A percentile compares a stretch with the other conserved stretches of the same genome.
These are phyloP conservation scores for Coccomyxa subellipsoidea DNA, from an alignment of 163 green algal species.

Conservation along the genomic window DNA sequence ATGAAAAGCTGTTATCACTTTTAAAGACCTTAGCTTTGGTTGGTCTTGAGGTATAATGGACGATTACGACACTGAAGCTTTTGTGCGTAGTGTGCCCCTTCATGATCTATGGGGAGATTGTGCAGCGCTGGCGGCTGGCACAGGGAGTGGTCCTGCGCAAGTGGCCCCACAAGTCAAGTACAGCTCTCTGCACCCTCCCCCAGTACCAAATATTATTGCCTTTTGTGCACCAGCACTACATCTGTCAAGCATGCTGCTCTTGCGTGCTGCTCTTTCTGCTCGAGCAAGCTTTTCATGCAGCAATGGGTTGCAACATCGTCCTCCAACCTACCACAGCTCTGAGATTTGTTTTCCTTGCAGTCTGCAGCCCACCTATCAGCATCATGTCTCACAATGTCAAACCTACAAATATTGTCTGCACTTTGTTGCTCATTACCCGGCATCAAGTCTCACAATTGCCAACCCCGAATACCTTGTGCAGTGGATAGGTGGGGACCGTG, in stretches of 20 bases:
- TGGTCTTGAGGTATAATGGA: not conserved
- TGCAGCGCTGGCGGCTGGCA: constrained; percentile 57
- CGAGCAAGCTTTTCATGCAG: no score
- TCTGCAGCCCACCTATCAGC: no score
- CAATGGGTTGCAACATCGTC: no score
- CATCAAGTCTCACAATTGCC: not conserved
- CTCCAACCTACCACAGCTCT: no score
- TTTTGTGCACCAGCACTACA: not conserved
- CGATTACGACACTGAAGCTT: not conserved
- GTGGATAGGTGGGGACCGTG: constrained; percentile 59
- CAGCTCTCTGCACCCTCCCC: not conserved
- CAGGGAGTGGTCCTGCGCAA: constrained; percentile 57
- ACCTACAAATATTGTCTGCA: no score
- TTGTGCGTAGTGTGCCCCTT: constrained; percentile 71
- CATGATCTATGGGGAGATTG: constrained; percentile 82
- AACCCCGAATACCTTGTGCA: no score
- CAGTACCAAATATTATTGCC: not conserved
- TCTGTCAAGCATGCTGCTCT: not conserved
- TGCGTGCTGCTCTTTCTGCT: no score
- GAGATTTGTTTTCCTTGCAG: no score
- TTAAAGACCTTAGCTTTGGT: no score
- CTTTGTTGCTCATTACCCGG: not conserved
- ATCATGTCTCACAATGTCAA: no score
- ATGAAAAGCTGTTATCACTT: no score
- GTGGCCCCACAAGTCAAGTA: constrained; percentile 52